Base-by-base conservation (phyloP, 441 rosid genomes). In the Erodium chrysanthum region DNA sequence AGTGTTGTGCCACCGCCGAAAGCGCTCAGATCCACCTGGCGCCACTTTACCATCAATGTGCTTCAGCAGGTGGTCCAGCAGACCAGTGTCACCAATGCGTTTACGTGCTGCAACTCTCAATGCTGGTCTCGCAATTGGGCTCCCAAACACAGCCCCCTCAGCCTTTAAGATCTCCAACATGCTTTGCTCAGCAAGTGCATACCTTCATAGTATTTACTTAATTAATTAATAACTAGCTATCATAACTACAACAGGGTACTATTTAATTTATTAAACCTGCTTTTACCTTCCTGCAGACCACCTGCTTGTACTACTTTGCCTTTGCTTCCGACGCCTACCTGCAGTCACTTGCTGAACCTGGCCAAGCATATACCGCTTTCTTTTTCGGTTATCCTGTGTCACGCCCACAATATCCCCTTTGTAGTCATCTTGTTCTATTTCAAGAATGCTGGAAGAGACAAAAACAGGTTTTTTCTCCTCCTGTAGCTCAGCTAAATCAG, bases 31-130 rank as follows among this genome's bases (percentile, higher is more conserved):
- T 74, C 96, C 96, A 63, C 88, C 86, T 9, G 96, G 96, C 7
- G 96, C 93, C 63, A 92, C 88, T 73, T 80, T 86, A 54, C 96
- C 96, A 73, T 87, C 96, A 29, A 88, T 81, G 76, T 92, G 94
- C 93, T 87, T 92, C 75, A 88, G 72, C 17, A 84, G 81, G 76
- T 92, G 96, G 77, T 92, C 98, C 77, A 92, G 85, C 67, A 92
- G 91, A 18, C 98, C 98, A 67, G 96, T 92, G 71, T 92, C 98
- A 68, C 93, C 93, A 70, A 92, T 88, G 64, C 65, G 74, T 70
- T 78, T 81, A 31, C 96, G 92, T 56, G 92, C 96, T 40, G 79
- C 82, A 37, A 21, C 21, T 84, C 96, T 88, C 73, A 90, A 82
- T 35, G 71, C 77, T 11, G 75, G 68, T 52, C 98, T 79, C 9